These are phyloP conservation scores for Globisporangium emineosum DNA, from an alignment of 352 stramenopile genomes.

Conservation along the genomic window DNA sequence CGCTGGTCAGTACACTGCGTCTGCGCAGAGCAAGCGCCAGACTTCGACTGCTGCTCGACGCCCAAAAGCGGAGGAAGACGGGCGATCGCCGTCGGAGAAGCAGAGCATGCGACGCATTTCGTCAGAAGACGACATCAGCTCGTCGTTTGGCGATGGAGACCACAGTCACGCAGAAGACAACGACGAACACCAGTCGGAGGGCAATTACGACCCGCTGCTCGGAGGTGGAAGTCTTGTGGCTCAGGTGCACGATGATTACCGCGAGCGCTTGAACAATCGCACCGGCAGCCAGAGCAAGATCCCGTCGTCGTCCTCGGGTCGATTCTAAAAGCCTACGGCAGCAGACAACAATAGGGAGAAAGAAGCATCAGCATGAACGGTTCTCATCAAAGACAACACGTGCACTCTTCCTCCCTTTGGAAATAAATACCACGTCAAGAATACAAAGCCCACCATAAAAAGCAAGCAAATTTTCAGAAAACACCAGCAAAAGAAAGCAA, in stretches of 20 bases:
- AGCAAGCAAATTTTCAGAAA: not conserved
- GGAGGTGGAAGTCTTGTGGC: conserved; percentile 57
- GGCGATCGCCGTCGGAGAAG: conserved; percentile 24
- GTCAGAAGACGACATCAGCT: conserved; percentile 13
- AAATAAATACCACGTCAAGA: not conserved
- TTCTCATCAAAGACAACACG: not conserved
- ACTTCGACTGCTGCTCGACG: conserved; percentile 29
- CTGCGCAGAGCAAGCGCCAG: conserved; percentile 79
- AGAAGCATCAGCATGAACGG: not conserved
- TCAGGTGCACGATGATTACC: conserved; percentile 77
- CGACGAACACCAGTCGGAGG: conserved; percentile 21
- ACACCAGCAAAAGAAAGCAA: not conserved
- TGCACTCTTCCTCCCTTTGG: not conserved
- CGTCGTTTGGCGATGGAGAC: conserved; percentile 10
- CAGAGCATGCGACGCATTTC: conserved; percentile 17
- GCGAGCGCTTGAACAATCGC: conserved; percentile 60
- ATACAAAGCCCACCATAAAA: not conserved
- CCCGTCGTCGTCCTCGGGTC: conserved; percentile 15
- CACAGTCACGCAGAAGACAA: conserved; percentile 28
- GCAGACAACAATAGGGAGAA: not conserved
- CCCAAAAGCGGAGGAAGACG: conserved; percentile 30
- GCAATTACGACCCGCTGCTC: conserved; percentile 62
- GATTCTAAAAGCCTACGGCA: conserved; percentile 9
- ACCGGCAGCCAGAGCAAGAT: conserved; percentile 23
- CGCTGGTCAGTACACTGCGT: conserved; percentile 78